Evolutionary conservation across 2,329 filamentous ascomycete species (phyloP), one percentile per base, ranked within the genome.

Genomic region (Pestalotiopsis sp.): DNA sequence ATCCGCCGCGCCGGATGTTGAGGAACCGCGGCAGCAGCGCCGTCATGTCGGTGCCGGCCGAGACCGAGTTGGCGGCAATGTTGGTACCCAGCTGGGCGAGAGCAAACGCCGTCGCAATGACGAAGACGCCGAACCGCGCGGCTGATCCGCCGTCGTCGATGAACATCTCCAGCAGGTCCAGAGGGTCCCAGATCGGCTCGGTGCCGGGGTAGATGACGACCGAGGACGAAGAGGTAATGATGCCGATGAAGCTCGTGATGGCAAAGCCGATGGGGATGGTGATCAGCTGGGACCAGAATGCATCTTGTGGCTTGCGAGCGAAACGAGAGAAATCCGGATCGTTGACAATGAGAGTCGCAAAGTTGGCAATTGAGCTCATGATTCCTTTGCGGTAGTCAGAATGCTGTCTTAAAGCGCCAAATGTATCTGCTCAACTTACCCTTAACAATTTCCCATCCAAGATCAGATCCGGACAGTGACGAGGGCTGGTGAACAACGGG

Each of bases 291-390:
- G 94, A 91, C 89, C 92, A 93, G 6, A 97, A 76, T 0, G 93
- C 93, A 76, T 96, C 92, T 20, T 82, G 86, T 1, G 93, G 93
- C 76, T 91, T 93, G 23, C 83, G 82, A 2, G 94, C 92, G 75
- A 97, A 98, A 78, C 95, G 91, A 23, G 93, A 85, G 78, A 97
- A 97, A 76, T 97, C 94, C 0, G 92, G 92, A 72, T 93, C 91
- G 78, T 97, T 91, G 69, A 92, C 87, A 73, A 97, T 96, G 41
- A 97, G 86, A 0, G 94, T 94, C 1, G 94, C 93, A 76, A 97
- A 97, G 82, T 97, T 97, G 74, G 93, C 92, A 72, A 98, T 94
- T 3, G 93, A 91, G 27, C 88, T 91, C 94, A 97, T 97, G 80
- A 97, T 91, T 49, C 93, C 68, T 69, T 20, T 23, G n/a, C 17